A percentile compares a stretch with the other conserved stretches of the same genome.
These are phyloP conservation scores for Saturnispora dispora DNA, from an alignment of 805 yeast species.

Conservation along the genomic window DNA sequence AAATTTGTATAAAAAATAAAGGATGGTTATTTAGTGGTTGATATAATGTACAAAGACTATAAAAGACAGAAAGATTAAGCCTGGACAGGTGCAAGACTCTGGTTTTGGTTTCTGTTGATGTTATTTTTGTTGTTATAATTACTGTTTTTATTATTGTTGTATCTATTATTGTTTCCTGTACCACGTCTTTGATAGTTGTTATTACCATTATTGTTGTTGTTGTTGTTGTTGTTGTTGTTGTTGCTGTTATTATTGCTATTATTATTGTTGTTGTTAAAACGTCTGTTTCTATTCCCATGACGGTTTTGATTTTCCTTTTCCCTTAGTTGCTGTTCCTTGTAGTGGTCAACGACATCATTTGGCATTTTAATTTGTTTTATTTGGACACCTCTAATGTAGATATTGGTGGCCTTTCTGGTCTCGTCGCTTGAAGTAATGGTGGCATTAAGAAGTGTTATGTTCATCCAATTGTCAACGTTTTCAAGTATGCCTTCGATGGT, in stretches of 20 bases:
- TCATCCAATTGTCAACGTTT: constrained; percentile 95
- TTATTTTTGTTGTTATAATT: constrained; percentile 21
- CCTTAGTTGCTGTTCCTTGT: constrained; percentile 48
- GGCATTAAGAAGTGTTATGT: constrained; percentile 72
- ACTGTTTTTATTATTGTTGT: constrained; percentile 10
- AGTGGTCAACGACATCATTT: constrained; percentile 66
- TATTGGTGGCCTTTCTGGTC: constrained; percentile 47
- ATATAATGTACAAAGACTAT: neutral
- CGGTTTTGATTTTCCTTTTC: constrained; percentile 21
- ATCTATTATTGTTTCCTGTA: constrained; percentile 14
- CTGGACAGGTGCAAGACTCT: neutral
- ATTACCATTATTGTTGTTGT: constrained; percentile 19
- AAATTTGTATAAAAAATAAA: neutral
- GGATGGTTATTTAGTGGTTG: neutral
- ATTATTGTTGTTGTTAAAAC: constrained; percentile 16
- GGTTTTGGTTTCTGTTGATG: constrained; percentile 15
- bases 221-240: constrained; percentile 8
- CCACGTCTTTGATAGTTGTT: neutral
- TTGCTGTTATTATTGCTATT: constrained; percentile 16
- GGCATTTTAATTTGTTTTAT: constrained; percentile 71
- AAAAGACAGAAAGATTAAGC: neutral
- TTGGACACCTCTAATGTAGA: constrained; percentile 79
- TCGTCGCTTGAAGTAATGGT: constrained; percentile 45
- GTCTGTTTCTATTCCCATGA: constrained; percentile 19
- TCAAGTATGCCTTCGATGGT: constrained; percentile 74